These are phyloP conservation scores for Phlyctochytrium planicorne DNA, from an alignment of 192 early-diverging fungal genomes.

Conservation along the genomic window DNA sequence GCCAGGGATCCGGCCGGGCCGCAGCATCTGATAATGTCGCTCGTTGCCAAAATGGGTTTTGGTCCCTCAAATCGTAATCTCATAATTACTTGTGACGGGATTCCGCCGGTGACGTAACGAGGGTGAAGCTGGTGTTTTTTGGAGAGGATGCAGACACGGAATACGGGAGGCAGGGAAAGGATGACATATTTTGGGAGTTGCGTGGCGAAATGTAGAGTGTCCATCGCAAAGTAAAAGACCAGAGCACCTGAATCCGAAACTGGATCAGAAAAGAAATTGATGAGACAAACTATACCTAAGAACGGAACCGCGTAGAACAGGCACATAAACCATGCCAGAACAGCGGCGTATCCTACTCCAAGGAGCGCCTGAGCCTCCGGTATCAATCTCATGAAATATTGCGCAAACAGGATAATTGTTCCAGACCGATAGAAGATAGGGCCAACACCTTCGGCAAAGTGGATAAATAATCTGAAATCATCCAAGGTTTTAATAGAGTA, in stretches of 20 bases:
- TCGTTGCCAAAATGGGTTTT: conserved; percentile 5
- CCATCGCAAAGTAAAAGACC: conserved; percentile 23
- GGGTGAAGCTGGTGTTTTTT: conserved; percentile 22
- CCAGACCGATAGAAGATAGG: conserved; percentile 42
- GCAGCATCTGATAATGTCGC: conserved; percentile 17
- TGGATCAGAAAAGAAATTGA: conserved; percentile 5
- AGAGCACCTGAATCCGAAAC: conserved; percentile 18
- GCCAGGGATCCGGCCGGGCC: conserved; percentile 17
- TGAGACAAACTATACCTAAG: conserved; percentile 17
- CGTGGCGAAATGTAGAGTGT: conserved; percentile 11
- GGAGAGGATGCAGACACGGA: conserved; percentile 11
- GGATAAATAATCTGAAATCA: neutral
- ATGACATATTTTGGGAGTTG: neutral
- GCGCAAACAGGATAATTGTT: conserved; percentile 42
- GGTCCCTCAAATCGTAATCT: conserved; percentile 13
- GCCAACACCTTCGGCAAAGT: conserved; percentile 8
- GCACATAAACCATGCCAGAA: conserved; percentile 44
- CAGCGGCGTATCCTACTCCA: conserved; percentile 39
- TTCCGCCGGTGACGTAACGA: too few species aligned
- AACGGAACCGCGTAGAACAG: conserved; percentile 39
- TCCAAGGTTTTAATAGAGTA: neutral
- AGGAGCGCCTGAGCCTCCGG: conserved; percentile 37
- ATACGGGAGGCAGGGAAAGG: conserved; percentile 2
- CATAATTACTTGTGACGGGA: too few species aligned
- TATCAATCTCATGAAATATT: conserved; percentile 36